A percentile compares a stretch with the other conserved stretches of the same genome.
These are phyloP conservation scores for Stenocarpella maydis DNA, from an alignment of 2,329 filamentous ascomycete species.

Conservation along the genomic window DNA sequence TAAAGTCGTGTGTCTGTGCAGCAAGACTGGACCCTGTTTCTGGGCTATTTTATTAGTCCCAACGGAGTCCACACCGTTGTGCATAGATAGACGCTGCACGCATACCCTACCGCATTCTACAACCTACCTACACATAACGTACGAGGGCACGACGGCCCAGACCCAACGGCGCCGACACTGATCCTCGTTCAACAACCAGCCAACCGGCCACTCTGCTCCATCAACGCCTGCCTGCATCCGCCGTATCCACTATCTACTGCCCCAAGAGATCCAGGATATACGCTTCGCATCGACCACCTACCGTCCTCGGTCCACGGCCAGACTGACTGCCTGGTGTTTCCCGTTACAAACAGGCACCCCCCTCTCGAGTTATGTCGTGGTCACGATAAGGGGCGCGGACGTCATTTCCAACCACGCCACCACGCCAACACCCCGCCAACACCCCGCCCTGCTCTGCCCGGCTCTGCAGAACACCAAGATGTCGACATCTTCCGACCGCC, in stretches of 20 bases:
- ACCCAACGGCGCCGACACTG: background rate
- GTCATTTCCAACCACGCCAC: slow-evolving; percentile 32
- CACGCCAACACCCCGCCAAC: slow-evolving; percentile 25
- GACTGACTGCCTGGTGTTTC: background rate
- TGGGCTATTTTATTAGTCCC: slow-evolving; percentile 1
- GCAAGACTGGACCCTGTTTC: slow-evolving; percentile 4
- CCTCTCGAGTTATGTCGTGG: slow-evolving; percentile 31
- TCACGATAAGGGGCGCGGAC: slow-evolving; percentile 36
- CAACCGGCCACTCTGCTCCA: background rate
- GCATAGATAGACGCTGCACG: background rate
- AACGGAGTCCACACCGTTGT: background rate
- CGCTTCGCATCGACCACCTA: too few relatives aligned
- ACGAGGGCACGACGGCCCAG: too few relatives aligned
- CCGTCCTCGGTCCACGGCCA: background rate
- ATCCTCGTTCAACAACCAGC: slow-evolving; percentile 12
- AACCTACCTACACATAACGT: background rate
- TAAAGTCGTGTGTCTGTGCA: background rate
- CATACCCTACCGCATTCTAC: background rate
- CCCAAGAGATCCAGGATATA: background rate
- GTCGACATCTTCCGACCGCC: slow-evolving; percentile 61
- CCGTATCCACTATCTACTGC: background rate
- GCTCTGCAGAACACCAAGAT: too few relatives aligned
- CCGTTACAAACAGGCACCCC: background rate
- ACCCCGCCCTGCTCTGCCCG: background rate
- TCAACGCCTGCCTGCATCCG: background rate